Conservation (phyloP, 2,329 filamentous ascomycete genomes). For the Aaosphaeria pasadenensis region DNA sequence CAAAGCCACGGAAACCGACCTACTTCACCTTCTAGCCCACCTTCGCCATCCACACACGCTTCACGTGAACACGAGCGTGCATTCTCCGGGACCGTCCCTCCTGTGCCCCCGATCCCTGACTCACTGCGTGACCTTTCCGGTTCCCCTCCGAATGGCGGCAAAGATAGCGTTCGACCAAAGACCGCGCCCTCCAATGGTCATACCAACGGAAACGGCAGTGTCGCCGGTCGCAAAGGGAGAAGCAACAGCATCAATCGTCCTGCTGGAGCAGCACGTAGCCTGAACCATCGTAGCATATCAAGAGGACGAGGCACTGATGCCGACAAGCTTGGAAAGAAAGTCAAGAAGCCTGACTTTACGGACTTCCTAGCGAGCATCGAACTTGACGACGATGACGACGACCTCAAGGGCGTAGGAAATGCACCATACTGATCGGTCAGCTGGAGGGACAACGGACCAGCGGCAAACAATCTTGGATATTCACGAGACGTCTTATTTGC, state of each 20-base stretch:
- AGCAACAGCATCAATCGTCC: slow-evolving; percentile 24
- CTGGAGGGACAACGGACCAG: too few relatives aligned
- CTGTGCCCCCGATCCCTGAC: slow-evolving; percentile 32
- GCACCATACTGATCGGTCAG: too few relatives aligned
- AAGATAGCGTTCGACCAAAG: slow-evolving; percentile 12
- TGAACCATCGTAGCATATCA: slow-evolving; percentile 11
- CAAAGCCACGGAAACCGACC: neutral
- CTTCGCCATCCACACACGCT: slow-evolving; percentile 7
- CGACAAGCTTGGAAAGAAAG: slow-evolving; percentile 1
- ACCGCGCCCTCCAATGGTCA: slow-evolving; percentile 13
- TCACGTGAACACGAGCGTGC: slow-evolving; percentile 10
- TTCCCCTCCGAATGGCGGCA: slow-evolving; percentile 1
- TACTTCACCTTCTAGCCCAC: slow-evolving; percentile 2
- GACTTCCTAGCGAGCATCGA: slow-evolving; percentile 35
- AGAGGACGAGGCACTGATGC: neutral
- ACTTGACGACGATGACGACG: slow-evolving; percentile 20
- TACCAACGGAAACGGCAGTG: slow-evolving; percentile 7
- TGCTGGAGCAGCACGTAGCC: slow-evolving; percentile 13
- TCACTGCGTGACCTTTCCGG: slow-evolving; percentile 18
- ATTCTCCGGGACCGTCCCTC: slow-evolving; percentile 21
- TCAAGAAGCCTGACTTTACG: slow-evolving; percentile 25
- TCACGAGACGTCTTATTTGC: too few relatives aligned
- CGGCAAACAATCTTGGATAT: too few relatives aligned
- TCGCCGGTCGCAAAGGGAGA: slow-evolving; percentile 15
- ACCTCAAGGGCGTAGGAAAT: neutral